Conservation (phyloP, 78 protist genomes). For the Dictyostelium brefeldianum region DNA sequence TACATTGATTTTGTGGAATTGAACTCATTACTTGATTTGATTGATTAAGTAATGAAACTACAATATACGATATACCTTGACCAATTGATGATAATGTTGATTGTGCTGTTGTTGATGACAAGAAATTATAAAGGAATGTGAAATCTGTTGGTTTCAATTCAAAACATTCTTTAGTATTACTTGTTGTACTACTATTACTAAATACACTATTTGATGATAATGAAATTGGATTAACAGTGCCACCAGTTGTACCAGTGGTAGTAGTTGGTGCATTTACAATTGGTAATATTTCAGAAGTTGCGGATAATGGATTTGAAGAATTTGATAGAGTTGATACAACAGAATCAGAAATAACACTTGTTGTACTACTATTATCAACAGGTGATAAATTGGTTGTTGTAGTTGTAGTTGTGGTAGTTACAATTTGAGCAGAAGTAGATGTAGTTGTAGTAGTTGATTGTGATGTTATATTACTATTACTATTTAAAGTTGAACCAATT, state of each 20-base stretch:
- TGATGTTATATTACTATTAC: background rate
- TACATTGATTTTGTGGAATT: background rate
- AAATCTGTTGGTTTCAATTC: constrained; percentile 51
- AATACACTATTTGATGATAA: background rate
- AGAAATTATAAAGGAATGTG: constrained; percentile 58
- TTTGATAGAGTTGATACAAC: background rate
- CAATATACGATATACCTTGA: constrained; percentile 55
- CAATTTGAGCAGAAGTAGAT: background rate
- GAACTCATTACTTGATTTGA: background rate
- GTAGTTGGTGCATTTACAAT: background rate
- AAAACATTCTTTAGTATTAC: constrained; percentile 3
- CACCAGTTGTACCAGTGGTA: background rate
- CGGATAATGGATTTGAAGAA: background rate
- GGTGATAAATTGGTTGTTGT: background rate
- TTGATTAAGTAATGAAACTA: constrained; percentile 1
- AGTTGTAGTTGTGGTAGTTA: background rate
- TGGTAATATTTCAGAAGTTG: constrained; percentile 36
- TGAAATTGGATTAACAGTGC: background rate
- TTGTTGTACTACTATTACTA: background rate
- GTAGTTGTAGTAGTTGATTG: background rate
- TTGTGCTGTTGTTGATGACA: constrained; percentile 47
- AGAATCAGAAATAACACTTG: background rate
- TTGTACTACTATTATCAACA: background rate
- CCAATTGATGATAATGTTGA: constrained; percentile 54
- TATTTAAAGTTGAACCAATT: too few species aligned